Percentiles rank a stretch among this genome's conserved stretches.
Conservation (phyloP, 2,329 filamentous ascomycete species). For the Amesomyces nigricolor region DNA sequence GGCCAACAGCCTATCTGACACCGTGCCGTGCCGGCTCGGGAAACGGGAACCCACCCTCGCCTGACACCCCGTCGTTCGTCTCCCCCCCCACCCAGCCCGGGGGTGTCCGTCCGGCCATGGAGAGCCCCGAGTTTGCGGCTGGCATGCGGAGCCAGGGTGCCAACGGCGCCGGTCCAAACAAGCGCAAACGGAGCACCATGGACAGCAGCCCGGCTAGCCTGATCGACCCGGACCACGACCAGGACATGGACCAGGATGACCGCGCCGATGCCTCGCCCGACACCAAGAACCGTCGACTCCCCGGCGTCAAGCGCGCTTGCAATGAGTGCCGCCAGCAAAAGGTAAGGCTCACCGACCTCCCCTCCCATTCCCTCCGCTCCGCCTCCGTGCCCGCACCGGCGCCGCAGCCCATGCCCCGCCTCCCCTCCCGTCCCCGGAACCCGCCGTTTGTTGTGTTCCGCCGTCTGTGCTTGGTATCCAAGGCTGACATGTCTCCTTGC, state of each 20-base stretch:
- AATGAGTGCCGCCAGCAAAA: slow-evolving; percentile 85
- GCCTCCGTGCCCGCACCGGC: slow-evolving; percentile 6
- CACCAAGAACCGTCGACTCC: slow-evolving; percentile 43
- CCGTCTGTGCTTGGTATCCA: background rate
- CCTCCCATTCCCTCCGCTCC: background rate
- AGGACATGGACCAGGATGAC: slow-evolving; percentile 44
- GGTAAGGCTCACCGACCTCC: slow-evolving; percentile 39
- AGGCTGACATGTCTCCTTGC: slow-evolving; percentile 16
- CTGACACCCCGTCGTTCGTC: slow-evolving; percentile 6
- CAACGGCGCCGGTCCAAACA: slow-evolving; percentile 37
- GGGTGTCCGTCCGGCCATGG: slow-evolving; percentile 27
- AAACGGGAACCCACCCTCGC: slow-evolving; percentile 18
- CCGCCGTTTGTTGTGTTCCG: background rate
- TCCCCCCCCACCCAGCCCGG: slow-evolving; percentile 11
- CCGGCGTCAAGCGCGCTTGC: slow-evolving; percentile 71
- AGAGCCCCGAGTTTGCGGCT: slow-evolving; percentile 34
- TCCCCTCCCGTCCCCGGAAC: slow-evolving; percentile 4
- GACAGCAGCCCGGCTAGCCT: slow-evolving; percentile 59
- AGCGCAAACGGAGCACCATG: slow-evolving; percentile 56
- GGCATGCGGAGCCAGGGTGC: slow-evolving; percentile 39
- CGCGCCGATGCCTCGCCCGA: slow-evolving; percentile 35
- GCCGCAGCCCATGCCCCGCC: background rate
- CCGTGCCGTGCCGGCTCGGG: slow-evolving; percentile 23
- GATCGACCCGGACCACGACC: slow-evolving; percentile 53
- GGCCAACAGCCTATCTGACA: slow-evolving; percentile 22